Percentiles rank a stretch among this genome's conserved stretches.
Conservation (phyloP, 768 basidiomycete species). For the Boletus rubescentipes region DNA sequence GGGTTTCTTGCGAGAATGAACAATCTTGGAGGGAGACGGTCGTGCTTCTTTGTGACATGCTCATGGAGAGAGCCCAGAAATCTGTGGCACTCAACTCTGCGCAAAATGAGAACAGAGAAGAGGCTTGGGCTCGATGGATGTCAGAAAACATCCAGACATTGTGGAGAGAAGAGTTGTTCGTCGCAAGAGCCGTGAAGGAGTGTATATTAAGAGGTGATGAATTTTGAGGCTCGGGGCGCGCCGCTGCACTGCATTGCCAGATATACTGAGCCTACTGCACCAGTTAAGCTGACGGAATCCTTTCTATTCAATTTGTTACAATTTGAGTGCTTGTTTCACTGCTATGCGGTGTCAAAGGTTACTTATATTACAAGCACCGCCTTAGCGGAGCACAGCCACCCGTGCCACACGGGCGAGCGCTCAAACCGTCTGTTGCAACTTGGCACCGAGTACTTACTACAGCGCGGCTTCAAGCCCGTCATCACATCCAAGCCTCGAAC, state of each 20-base stretch:
- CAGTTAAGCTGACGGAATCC: too few species aligned
- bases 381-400: constrained; percentile 21
- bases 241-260: background rate
- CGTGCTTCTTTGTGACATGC: constrained; percentile 36
- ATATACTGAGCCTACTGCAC: too few species aligned
- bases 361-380: background rate
- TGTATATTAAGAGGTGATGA: constrained; percentile 47
- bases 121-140: constrained; percentile 36
- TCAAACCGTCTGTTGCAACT: background rate
- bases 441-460: background rate
- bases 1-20: constrained; percentile 51
- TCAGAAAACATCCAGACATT: constrained; percentile 43
- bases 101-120: background rate
- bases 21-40: constrained; percentile 44
- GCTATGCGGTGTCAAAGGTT: too few species aligned
- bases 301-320: too few species aligned
- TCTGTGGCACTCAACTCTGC: constrained; percentile 3
- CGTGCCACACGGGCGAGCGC: background rate
- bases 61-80: constrained; percentile 36
- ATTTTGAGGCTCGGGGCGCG: constrained; percentile 36
- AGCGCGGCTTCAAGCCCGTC: constrained; percentile 5
- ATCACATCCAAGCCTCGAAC: constrained; percentile 11
- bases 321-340: too few species aligned
- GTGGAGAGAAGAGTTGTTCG: constrained; percentile 61
- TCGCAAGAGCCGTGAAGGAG: constrained; percentile 47